Conservation (phyloP, 2,329 filamentous ascomycete genomes). For the Elsinoe necatrix region DNA sequence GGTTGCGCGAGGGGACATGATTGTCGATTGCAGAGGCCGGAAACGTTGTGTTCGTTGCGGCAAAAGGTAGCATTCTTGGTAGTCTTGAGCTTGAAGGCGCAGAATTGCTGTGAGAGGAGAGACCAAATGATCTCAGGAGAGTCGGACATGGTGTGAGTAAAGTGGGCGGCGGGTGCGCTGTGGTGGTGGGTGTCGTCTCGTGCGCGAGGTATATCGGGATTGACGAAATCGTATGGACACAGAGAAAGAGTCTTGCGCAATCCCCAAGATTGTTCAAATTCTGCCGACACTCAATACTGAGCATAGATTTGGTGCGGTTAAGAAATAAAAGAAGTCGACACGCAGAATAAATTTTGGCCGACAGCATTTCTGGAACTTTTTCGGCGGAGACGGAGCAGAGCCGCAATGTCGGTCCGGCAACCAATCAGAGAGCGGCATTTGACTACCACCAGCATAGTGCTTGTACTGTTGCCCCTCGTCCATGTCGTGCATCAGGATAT, state of each 20-base stretch:
- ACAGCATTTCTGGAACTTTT: neutral
- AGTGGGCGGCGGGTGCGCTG: neutral
- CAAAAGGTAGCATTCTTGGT: constrained; percentile 89
- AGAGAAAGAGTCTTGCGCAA: too few relatives aligned
- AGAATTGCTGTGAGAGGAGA: constrained; percentile 92
- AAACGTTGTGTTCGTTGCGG: constrained; percentile 59
- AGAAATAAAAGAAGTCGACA: too few relatives aligned
- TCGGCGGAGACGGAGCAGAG: neutral
- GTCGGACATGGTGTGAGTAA: constrained; percentile 14
- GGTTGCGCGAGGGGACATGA: constrained; percentile 86
- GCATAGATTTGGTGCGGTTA: too few relatives aligned
- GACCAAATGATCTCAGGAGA: constrained; percentile 79
- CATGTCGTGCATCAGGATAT: too few relatives aligned
- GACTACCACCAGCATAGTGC: neutral
- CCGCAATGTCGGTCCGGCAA: neutral
- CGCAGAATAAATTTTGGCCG: neutral
- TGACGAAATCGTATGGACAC: too few relatives aligned
- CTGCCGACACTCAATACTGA: too few relatives aligned
- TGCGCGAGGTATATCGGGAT: neutral
- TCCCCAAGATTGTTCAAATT: too few relatives aligned
- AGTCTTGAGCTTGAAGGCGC: constrained; percentile 82
- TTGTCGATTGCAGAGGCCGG: constrained; percentile 70
- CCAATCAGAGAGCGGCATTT: neutral
- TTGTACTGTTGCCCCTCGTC: too few relatives aligned
- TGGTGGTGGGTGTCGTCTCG: neutral